Evolutionary conservation across 164 flowering plant genomes (phyloP), one percentile per base, ranked within the genome.

Genomic region (Nymphaea colorata): DNA sequence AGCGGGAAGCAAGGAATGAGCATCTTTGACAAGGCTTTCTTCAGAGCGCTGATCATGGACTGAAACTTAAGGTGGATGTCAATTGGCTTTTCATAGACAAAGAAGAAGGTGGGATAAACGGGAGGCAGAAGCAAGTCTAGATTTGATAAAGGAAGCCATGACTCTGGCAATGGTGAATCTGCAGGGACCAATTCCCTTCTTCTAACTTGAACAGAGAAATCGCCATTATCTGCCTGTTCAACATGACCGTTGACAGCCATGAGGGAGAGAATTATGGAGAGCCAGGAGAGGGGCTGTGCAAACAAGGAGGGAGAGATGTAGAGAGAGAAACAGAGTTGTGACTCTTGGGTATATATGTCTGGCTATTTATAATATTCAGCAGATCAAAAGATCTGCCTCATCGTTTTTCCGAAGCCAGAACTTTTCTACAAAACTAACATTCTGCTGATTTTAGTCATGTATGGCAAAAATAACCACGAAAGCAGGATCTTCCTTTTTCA

Each of bases 71-170:
- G 41, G 25, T n/a, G 12, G 3, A 6, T 4, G 0, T 12, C 45
- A 4, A 3, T 18, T 44, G 59, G 69, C 45, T 64, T 73, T 25
- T 66, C 15, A 75, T 83, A 81, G 67, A 80, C 77, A 66, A 83
- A 82, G 74, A 81, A 80, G 6, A 83, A 75, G 2, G 75, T 66
- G 1, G 80, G 76, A 42, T 83, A 81, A 1, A 81, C 10, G 0
- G 82, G 78, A 3, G 87, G 87, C 16, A 83, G 66, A 3, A 81
- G 64, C 68, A 81, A 44, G 66, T 83, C 84, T 12, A 83, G 80
- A 68, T 83, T 83, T 3, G 86, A 83, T 6, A 76, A 75, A 1
- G 83, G 82, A 42, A 82, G 76, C 78, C 80, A 71, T 44, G 71
- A 79, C 41, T 79, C 84, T n/a, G 76, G 83, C 69, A 77, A 10